Conservation (phyloP, 352 stramenopile species). For the Albugo candida region DNA sequence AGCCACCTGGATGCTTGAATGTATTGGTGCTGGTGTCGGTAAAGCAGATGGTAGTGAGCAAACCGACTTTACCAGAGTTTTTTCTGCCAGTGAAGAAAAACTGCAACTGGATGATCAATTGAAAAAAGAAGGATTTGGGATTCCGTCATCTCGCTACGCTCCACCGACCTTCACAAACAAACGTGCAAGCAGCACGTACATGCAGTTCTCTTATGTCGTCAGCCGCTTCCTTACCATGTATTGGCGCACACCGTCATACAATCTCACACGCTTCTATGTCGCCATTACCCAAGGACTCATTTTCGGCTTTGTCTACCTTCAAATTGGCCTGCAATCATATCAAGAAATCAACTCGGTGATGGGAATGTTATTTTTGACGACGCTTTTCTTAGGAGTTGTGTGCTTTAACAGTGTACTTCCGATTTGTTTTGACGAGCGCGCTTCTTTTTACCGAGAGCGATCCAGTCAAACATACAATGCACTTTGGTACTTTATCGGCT, state of each 20-base stretch:
- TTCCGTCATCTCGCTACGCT: constrained; percentile 4
- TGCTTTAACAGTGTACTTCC: constrained; percentile 45
- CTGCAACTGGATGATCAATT: constrained; percentile 6
- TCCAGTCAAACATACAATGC: constrained; percentile 69
- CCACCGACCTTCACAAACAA: constrained; percentile 17
- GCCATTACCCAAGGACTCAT: constrained; percentile 17
- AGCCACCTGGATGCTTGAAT: constrained; percentile 9
- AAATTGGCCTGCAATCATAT: constrained; percentile 17
- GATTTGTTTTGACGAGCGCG: constrained; percentile 41
- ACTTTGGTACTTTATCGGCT: constrained; percentile 46
- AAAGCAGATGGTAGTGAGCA: constrained; percentile 1
- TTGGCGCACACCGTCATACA: constrained; percentile 13
- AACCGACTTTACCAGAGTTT: constrained; percentile 22
- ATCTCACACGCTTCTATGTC: constrained; percentile 21
- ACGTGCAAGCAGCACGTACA: constrained; percentile 2
- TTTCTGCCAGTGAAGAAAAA: constrained; percentile 15
- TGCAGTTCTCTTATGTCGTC: constrained; percentile 11
- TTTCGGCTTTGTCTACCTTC: constrained; percentile 25
- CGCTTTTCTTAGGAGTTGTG: constrained; percentile 51
- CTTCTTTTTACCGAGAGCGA: constrained; percentile 80
- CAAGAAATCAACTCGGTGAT: constrained; percentile 24
- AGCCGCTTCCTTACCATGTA: constrained; percentile 15
- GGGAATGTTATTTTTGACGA: constrained; percentile 64
- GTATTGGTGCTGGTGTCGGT: not conserved
- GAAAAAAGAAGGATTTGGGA: constrained; percentile 9